These are phyloP conservation scores for Bolboschoenoplectus hybrid DNA, from an alignment of 202 grass and related monocot species.

Conservation along the genomic window DNA sequence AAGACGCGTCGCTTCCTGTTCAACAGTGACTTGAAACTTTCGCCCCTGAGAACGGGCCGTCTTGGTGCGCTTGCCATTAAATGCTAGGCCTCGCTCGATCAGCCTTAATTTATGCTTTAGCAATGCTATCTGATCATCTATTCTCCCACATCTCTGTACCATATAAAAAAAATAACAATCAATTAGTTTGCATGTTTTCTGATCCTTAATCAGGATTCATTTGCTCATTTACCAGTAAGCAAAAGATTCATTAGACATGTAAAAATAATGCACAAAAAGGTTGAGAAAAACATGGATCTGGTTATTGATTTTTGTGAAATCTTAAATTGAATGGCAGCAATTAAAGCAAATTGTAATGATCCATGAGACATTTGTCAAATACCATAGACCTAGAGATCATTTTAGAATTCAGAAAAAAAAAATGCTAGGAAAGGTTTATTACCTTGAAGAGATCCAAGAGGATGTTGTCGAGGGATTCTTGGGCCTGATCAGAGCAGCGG, in stretches of 20 bases:
- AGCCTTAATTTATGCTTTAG: conserved; percentile 86
- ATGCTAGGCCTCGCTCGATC: conserved; percentile 76
- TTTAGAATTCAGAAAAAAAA: not conserved
- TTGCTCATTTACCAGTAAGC: not conserved
- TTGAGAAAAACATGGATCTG: not conserved
- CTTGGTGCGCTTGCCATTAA: conserved; percentile 95
- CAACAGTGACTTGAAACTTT: conserved; percentile 96
- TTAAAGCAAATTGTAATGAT: not conserved
- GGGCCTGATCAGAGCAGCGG: conserved; percentile 87
- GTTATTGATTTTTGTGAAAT: not conserved
- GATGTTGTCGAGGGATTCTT: conserved; percentile 98
- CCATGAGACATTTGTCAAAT: conserved; percentile 1
- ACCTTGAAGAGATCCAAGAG: conserved; percentile 97
- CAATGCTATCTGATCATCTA: conserved; percentile 86
- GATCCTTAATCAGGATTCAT: not conserved
- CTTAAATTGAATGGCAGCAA: not conserved
- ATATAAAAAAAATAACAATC: conserved; percentile 16
- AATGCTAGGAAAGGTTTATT: not conserved
- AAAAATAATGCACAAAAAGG: not conserved
- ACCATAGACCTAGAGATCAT: not conserved
- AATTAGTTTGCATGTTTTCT: conserved; percentile 2
- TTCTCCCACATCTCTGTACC: conserved; percentile 75
- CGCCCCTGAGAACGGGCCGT: conserved; percentile 85
- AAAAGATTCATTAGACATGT: conserved; percentile 9
- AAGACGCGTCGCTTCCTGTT: conserved; percentile 94